Conservation (phyloP, 768 basidiomycete genomes). For the Neoboletus magnificus region DNA sequence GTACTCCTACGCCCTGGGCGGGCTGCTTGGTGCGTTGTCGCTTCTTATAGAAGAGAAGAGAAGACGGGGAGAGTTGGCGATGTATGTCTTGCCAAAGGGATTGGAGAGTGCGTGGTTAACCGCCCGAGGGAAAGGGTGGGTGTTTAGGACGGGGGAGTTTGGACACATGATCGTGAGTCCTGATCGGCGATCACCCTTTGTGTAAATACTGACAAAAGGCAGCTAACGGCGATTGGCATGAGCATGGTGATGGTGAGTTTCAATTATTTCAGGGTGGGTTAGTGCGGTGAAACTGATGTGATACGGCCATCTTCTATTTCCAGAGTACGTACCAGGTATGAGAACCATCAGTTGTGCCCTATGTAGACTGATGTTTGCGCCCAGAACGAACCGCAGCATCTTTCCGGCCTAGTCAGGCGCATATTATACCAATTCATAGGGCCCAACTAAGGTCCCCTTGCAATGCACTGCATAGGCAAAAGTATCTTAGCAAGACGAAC, state of each 20-base stretch:
- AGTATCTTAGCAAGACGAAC: not conserved
- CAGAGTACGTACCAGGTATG: conserved; percentile 75
- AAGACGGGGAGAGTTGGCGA: conserved; percentile 86
- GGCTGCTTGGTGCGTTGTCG: conserved; percentile 70
- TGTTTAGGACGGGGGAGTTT: conserved; percentile 65
- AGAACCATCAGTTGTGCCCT: not conserved
- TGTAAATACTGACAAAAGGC: conserved; percentile 7
- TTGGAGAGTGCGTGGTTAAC: conserved; percentile 89
- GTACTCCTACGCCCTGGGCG: conserved; percentile 69
- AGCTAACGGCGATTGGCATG: conserved; percentile 76
- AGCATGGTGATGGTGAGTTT: conserved; percentile 82
- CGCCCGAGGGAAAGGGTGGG: conserved; percentile 70
- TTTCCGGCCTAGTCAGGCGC: conserved; percentile 76
- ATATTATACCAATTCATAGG: conserved; percentile 89
- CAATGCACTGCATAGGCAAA: not conserved
- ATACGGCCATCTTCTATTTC: conserved; percentile 1
- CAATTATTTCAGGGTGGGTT: not conserved
- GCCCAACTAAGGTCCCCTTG: conserved; percentile 54
- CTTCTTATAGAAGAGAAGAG: conserved; percentile 86
- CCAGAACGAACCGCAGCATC: conserved; percentile 70
- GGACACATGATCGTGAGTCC: conserved; percentile 61
- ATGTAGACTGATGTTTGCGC: conserved; percentile 1
- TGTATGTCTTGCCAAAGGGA: conserved; percentile 88
- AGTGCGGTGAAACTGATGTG: conserved; percentile 6
- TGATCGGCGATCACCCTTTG: not conserved